Base-by-base conservation (phyloP, 441 rosid species). In the Hypseocharis bilobata region DNA sequence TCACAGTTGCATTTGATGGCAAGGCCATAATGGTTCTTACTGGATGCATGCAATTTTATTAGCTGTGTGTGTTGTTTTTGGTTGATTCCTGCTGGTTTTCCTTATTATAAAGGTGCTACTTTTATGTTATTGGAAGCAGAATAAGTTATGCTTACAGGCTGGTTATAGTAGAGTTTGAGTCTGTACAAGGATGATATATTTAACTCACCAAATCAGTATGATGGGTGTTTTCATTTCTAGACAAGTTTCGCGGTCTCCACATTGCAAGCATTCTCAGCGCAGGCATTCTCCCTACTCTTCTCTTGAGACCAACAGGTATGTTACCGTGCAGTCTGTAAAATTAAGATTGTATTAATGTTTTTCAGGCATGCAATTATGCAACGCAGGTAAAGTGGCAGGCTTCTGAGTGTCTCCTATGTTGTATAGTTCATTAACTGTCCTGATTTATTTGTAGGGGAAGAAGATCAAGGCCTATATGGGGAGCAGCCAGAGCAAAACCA, bases 181-280 rank as follows among this genome's bases (percentile, higher is more conserved):
- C 38, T 69, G 40, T 66, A 62, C 38, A 52, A 76, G 83, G 83
- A 69, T 74, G 68, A 78, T 62, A 63, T 73, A 60, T 72, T 71
- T 60, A 71, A 79, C 88, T 86, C 81, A 84, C 89, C 80, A 70
- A 79, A 78, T 72, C 68, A 84, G 86, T 81, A 77, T 88, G 76
- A 86, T 88, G 89, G 85, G 80, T 88, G 91, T 88, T 85, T 85
- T 87, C 84, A 74, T 88, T 88, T 93, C 81, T 93, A 93, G 99
- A 93, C 86, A 88, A 78, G 89, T 84, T 82, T 85, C 86, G 85
- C 83, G 96, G 87, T 93, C 99, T 83, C 99, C 97, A 77, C 92
- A 86, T 89, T 87, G 96, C 92, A 93, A 87, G 96, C 90, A 85
- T 85, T 88, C 95, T 86, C 88, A 87, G 83, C 87, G 83, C 93